Evolutionary conservation across 176 grass and related monocot species (phyloP).

Genomic region (Avena insularis): DNA sequence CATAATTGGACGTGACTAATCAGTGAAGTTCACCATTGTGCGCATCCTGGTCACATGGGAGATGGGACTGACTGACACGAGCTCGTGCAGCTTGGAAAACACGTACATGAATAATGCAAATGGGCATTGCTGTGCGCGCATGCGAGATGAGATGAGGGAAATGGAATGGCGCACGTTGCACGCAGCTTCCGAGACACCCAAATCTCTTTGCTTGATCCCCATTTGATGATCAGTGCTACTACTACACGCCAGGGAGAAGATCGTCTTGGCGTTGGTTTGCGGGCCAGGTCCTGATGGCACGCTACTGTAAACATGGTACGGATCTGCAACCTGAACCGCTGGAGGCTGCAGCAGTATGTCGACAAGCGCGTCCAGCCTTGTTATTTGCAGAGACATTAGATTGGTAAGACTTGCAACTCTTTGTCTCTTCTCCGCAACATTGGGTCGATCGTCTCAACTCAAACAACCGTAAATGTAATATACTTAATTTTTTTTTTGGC

Average conservation of each 20-base stretch:
- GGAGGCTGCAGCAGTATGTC: neutral
- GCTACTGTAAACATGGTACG: constrained; percentile 12
- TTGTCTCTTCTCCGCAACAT: too few species aligned
- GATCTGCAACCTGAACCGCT: too few species aligned
- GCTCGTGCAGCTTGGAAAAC: neutral
- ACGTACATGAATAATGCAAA: too few species aligned
- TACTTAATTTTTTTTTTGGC: too few species aligned
- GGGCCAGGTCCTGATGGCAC: too few species aligned
- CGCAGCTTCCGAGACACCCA: constrained; percentile 1
- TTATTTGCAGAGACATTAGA: too few species aligned
- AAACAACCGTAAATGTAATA: too few species aligned
- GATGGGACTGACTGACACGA: neutral
- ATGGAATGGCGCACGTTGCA: neutral
- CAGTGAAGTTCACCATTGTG: neutral
- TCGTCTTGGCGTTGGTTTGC: neutral
- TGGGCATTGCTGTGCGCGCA: neutral
- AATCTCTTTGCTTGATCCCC: neutral
- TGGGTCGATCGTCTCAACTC: too few species aligned
- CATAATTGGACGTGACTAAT: neutral
- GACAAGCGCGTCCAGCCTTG: neutral
- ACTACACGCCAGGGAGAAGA: neutral
- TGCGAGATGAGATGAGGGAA: too few species aligned
- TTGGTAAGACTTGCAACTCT: too few species aligned
- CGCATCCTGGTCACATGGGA: constrained; percentile 24
- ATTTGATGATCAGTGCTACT: neutral